Percentiles rank a stretch among this genome's conserved stretches.
Evolutionary conservation across 129 eudicot genomes (phyloP).

Genomic region (Glebionis coronaria): DNA sequence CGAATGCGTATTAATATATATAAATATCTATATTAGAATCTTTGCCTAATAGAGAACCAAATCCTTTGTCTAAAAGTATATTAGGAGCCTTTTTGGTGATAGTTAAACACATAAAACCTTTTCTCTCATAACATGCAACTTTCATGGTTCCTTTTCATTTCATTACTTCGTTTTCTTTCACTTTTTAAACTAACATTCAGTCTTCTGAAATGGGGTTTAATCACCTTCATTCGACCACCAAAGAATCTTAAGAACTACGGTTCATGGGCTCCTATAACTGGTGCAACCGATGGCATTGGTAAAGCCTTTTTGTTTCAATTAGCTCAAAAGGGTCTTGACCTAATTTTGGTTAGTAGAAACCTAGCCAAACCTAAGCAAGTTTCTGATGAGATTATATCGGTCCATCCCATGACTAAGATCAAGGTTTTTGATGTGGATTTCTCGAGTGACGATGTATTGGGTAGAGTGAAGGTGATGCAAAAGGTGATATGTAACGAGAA

Average conservation of each 20-base stretch:
- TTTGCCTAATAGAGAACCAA: no score
- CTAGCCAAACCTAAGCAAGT: constrained; percentile 36
- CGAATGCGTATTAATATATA: no score
- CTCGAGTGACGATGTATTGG: constrained; percentile 17
- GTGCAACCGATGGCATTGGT: constrained; percentile 87
- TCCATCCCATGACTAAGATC: constrained; percentile 25
- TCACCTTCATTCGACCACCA: constrained; percentile 47
- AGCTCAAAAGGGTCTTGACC: constrained; percentile 59
- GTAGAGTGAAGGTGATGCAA: constrained; percentile 29
- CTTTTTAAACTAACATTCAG: constrained; percentile 32
- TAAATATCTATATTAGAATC: no score
- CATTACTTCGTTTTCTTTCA: constrained; percentile 39
- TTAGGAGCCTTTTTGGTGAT: background rate
- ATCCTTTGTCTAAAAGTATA: no score
- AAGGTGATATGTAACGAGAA: constrained; percentile 24
- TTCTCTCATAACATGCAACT: constrained; percentile 32
- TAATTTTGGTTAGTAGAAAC: constrained; percentile 58
- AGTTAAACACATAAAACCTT: background rate
- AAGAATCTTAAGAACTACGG: constrained; percentile 60
- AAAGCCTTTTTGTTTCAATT: constrained; percentile 66
- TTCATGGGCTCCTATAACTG: constrained; percentile 79
- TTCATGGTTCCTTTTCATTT: constrained; percentile 28
- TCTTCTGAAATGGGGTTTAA: constrained; percentile 48
- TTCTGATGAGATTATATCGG: constrained; percentile 28
- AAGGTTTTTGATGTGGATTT: constrained; percentile 49